Evolutionary conservation across 2,329 filamentous ascomycete species (phyloP), one percentile per base, ranked within the genome.

Genomic region (Arthrinium puccinioides): DNA sequence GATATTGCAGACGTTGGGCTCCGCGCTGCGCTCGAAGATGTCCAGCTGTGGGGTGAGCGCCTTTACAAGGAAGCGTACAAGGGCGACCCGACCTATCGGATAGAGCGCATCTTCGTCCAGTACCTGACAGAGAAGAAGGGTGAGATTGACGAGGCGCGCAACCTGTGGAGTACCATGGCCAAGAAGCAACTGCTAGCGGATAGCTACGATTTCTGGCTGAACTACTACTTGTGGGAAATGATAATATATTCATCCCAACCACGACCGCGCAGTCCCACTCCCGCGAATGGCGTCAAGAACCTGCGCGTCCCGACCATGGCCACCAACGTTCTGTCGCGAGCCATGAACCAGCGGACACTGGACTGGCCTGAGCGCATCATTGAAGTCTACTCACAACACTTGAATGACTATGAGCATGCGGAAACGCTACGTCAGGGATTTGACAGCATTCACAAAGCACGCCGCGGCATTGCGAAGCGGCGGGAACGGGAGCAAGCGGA

Each of bases 201-300:
- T 49, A 89, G 80, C 49, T 88, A 89, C 54, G 87, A 95, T 50
- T 97, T 97, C 57, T 98, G 92, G 92, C 72, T 89, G 38, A 79
- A 82, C 29, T 96, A 87, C 60, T 96, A 96, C 61, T 71, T 82
- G 37, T 97, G 88, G 84, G 92, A 97, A 62, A 82, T 97, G 71
- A 72, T 84, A 40, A 52, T 76, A 5, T 77, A 74, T 45, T 62
- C 35, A 13, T 37, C 35, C 26, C 35, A 37, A 21, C 21, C 35
- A 9, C 16, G 28, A 19, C 35, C 35, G 13, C 15, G 35, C 13
- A 76, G 74, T 41, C 67, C 71, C 2, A 74, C 69, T 0, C 71
- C 72, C 5, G 63, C 61, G 3, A 64, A 44, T n/a, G 46, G 44
- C 15, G 42, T 58, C 14, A 69, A 70, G 33, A 67, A 67, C 7